These are phyloP conservation scores for Lepidium aucheri DNA, from an alignment of 345 rosid species.

Conservation along the genomic window DNA sequence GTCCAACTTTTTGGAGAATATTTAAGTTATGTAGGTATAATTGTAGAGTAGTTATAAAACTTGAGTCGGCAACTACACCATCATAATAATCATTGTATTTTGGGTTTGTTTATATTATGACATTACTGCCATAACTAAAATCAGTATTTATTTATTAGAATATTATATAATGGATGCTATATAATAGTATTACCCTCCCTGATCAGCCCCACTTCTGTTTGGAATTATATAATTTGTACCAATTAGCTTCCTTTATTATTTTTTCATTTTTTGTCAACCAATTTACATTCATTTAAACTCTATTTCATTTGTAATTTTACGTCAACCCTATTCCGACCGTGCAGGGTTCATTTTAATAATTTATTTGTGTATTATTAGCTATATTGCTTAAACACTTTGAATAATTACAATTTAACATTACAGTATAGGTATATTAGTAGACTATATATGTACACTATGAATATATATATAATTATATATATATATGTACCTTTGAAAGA, in stretches of 20 bases:
- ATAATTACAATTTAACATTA: neutral
- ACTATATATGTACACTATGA: no score
- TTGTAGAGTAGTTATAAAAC: no score
- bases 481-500: no score
- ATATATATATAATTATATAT: no score
- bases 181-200: neutral
- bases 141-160: neutral
- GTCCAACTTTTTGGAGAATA: no score
- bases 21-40: no score
- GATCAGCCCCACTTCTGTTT: slow-evolving; percentile 12
- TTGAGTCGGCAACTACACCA: slow-evolving; percentile 13
- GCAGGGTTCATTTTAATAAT: neutral
- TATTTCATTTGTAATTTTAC: slow-evolving; percentile 9
- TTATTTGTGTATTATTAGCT: neutral
- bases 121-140: neutral
- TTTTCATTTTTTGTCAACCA: neutral
- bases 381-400: neutral
- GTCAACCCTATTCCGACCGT: slow-evolving; percentile 17
- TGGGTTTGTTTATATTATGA: neutral
- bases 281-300: neutral
- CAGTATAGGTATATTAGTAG: neutral
- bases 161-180: neutral
- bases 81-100: neutral
- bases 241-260: neutral
- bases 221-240: neutral